Conservation (phyloP, 2,329 filamentous ascomycete species). For the Dendrostoma leiphaemia region DNA sequence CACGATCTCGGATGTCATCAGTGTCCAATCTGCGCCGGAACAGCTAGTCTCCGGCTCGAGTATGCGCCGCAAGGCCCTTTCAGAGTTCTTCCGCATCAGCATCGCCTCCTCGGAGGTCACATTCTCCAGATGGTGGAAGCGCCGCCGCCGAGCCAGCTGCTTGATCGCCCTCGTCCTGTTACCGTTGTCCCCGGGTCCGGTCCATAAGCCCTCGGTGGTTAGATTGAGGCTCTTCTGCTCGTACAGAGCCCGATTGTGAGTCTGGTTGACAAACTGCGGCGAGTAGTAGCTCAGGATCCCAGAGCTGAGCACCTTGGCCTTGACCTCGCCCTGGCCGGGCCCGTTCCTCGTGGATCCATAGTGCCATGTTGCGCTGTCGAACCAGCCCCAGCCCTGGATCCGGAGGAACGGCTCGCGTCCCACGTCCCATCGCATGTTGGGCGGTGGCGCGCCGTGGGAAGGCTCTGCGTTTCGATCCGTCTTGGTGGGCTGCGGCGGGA, state of each 20-base stretch:
- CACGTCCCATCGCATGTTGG: constrained; percentile 32
- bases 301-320: constrained; percentile 38
- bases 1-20: constrained; percentile 40
- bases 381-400: constrained; percentile 43
- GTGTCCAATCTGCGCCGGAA: constrained; percentile 43
- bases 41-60: constrained; percentile 26
- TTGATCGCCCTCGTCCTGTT: constrained; percentile 29
- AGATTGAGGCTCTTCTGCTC: constrained; percentile 40
- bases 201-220: constrained; percentile 39
- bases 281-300: constrained; percentile 46
- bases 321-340: constrained; percentile 39
- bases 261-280: constrained; percentile 30
- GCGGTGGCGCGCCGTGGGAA: constrained; percentile 32
- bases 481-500: constrained; percentile 35
- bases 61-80: constrained; percentile 28
- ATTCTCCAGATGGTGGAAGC: constrained; percentile 34
- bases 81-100: constrained; percentile 31
- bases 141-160: constrained; percentile 34
- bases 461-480: constrained; percentile 34
- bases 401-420: constrained; percentile 38
- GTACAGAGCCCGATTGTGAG: constrained; percentile 26
- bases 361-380: constrained; percentile 40
- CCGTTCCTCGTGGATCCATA: constrained; percentile 38
- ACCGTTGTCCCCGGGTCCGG: constrained; percentile 21
- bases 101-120: constrained; percentile 31